Evolutionary conservation across 2,329 filamentous ascomycete species (phyloP).

Genomic region (Fusarium floridanum): DNA sequence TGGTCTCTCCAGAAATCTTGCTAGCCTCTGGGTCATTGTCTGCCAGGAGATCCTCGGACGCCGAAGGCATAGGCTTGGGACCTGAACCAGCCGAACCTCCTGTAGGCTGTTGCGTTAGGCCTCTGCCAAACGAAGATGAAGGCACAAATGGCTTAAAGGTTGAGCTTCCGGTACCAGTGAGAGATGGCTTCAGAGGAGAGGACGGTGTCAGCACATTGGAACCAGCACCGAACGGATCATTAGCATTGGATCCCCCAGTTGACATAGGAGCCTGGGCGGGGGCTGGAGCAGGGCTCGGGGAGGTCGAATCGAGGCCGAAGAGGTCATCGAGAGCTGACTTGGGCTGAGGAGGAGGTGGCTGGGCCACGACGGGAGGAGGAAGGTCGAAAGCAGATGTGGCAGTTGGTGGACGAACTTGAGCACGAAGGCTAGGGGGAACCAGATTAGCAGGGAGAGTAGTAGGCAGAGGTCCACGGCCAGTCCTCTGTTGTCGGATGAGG

Average conservation of each 20-base stretch:
- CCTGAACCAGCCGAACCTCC: slow-evolving; percentile 65
- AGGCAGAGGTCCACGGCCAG: slow-evolving; percentile 76
- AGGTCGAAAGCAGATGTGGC: slow-evolving; percentile 68
- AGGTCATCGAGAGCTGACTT: slow-evolving; percentile 93
- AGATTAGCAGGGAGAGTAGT: slow-evolving; percentile 83
- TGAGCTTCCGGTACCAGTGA: slow-evolving; percentile 55
- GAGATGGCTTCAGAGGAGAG: slow-evolving; percentile 66
- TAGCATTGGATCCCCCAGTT: slow-evolving; percentile 78
- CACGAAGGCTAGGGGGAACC: slow-evolving; percentile 87
- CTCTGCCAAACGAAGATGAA: slow-evolving; percentile 91
- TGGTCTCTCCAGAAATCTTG: slow-evolving; percentile 88
- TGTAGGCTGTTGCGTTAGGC: slow-evolving; percentile 81
- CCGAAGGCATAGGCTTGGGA: slow-evolving; percentile 57
- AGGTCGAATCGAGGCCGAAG: slow-evolving; percentile 86
- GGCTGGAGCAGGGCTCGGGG: slow-evolving; percentile 61
- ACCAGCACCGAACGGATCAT: slow-evolving; percentile 73
- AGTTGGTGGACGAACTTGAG: slow-evolving; percentile 64
- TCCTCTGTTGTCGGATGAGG: slow-evolving; percentile 90
- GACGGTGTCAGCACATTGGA: slow-evolving; percentile 61
- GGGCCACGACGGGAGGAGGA: slow-evolving; percentile 52
- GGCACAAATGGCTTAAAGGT: slow-evolving; percentile 93
- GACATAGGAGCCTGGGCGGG: slow-evolving; percentile 73
- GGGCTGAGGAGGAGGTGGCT: slow-evolving; percentile 60
- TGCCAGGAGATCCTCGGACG: slow-evolving; percentile 87
- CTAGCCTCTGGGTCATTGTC: slow-evolving; percentile 90